Evolutionary conservation across 2,329 filamentous ascomycete species (phyloP), one percentile per base, ranked within the genome.

Genomic region (Monosporascus sp.): DNA sequence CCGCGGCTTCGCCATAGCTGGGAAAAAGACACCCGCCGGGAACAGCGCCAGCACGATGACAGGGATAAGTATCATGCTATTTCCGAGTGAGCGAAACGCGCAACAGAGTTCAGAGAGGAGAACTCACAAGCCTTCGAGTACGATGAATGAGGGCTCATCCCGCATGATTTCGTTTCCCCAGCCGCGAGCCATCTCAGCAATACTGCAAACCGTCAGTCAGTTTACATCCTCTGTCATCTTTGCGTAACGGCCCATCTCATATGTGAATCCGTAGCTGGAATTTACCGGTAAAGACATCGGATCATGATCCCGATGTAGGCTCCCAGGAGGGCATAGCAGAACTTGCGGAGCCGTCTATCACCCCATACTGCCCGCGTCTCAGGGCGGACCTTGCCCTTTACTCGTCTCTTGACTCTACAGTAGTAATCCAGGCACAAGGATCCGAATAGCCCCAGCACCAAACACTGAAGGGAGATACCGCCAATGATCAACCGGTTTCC

Each of bases 161-260:
- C 82, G 80, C 81, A 86, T 85, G 63, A 85, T 80, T 17, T 72
- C 63, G 68, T 83, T 84, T 9, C 79, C 80, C 82, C 82, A 87
- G 20, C 83, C 83, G 25, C 80, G 80, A 2, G 79, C 77, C 80
- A 86, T 84, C 64, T 86, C 83, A 1, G 77, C 79, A 50, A 85
- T 79, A 60, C 81, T 82, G 50, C 63, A 63, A 15, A 17, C 5
- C 6, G 9, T 37, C 6, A 11, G 35, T 51, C 37, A 52, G 49
- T 39, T 20, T 27, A 27, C 9, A 22, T 20, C 15, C 3, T 3
- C 5, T 22, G 17, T 24, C 2, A 6, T 18, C 6, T n/a, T 37
- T 22, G 1, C 31, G 24, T n/a, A 6, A 2, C 18, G 6, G 27
- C 4, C 3, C 4, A 14, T 31, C 27, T 31, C 9, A 31, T 31